Percentiles rank a stretch among this genome's conserved stretches.
These are phyloP conservation scores for Lathyrus oleraceus DNA, from an alignment of 306 rosid genomes.

Conservation along the genomic window DNA sequence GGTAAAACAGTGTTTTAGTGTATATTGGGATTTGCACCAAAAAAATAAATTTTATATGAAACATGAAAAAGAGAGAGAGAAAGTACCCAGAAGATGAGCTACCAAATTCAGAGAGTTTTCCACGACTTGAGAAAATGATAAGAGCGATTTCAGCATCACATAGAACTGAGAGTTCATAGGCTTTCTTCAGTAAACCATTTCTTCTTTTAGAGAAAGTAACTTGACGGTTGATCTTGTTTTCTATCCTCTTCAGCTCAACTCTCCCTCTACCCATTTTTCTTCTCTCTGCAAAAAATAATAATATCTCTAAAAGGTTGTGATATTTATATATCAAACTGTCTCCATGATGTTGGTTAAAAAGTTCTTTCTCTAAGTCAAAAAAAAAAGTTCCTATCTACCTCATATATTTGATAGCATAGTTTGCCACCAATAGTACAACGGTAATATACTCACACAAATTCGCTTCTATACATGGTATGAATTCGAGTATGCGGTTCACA, in stretches of 20 bases:
- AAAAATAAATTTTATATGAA: background rate
- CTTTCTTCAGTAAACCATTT: slow-evolving; percentile 38
- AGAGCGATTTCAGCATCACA: slow-evolving; percentile 40
- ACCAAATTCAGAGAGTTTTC: slow-evolving; percentile 45
- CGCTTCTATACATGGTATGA: no score
- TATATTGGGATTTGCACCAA: slow-evolving; percentile 25
- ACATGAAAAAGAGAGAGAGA: background rate
- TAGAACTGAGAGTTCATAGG: slow-evolving; percentile 29
- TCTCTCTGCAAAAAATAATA: background rate
- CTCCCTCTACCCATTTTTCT: slow-evolving; percentile 60
- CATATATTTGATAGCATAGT: no score
- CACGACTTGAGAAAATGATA: slow-evolving; percentile 61
- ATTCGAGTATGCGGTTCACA: no score
- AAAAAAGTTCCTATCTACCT: no score
- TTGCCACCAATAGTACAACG: no score
- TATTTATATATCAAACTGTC: background rate
- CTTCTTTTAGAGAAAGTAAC: slow-evolving; percentile 38
- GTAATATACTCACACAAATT: no score
- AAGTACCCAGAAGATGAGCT: slow-evolving; percentile 12
- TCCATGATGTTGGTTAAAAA: background rate
- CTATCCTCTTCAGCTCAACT: slow-evolving; percentile 67
- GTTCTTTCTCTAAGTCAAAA: background rate
- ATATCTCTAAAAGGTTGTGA: background rate
- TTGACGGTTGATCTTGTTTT: slow-evolving; percentile 39
- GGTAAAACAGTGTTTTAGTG: background rate